Conservation (phyloP, 805 yeast genomes). For the Candida morakotiae region DNA sequence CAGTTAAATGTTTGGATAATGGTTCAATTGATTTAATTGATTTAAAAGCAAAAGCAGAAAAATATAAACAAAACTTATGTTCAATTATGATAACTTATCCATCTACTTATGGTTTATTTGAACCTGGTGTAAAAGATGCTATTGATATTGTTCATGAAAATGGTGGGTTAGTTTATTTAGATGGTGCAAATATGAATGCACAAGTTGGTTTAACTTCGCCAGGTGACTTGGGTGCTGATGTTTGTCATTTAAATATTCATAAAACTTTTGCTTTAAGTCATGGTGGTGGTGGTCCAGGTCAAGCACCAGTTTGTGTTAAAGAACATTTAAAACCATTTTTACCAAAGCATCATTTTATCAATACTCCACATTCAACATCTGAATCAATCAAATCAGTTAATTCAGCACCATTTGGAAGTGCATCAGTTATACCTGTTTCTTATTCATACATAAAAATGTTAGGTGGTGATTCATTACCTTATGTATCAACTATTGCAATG, state of each 20-base stretch:
- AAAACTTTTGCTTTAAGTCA: conserved; percentile 97
- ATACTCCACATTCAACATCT: conserved; percentile 44
- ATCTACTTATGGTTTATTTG: conserved; percentile 94
- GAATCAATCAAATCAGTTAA: conserved; percentile 71
- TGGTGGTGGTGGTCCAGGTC: conserved; percentile 99
- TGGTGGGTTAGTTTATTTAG: conserved; percentile 96
- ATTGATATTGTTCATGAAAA: conserved; percentile 76
- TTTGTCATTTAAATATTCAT: conserved; percentile 93
- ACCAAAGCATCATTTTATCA: conserved; percentile 69
- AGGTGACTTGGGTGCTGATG: conserved; percentile 97
- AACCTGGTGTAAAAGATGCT: conserved; percentile 83
- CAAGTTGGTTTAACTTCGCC: conserved; percentile 97
- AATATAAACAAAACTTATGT: conserved; percentile 69
- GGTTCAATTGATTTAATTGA: conserved; percentile 87
- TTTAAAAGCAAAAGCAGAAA: conserved; percentile 64
- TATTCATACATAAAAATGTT: conserved; percentile 93
- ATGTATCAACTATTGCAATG: conserved; percentile 86
- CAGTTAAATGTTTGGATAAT: conserved; percentile 79
- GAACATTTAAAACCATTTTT: conserved; percentile 74
- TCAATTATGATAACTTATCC: conserved; percentile 97
- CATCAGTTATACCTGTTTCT: conserved; percentile 87
- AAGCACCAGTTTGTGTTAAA: conserved; percentile 95
- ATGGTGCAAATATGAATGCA: conserved; percentile 99
- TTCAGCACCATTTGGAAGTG: conserved; percentile 95
- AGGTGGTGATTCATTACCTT: conserved; percentile 82